A percentile compares a stretch with the other conserved stretches of the same genome.
Conservation (phyloP, 2,329 filamentous ascomycete genomes). For the Lachnellula subtilissima region DNA sequence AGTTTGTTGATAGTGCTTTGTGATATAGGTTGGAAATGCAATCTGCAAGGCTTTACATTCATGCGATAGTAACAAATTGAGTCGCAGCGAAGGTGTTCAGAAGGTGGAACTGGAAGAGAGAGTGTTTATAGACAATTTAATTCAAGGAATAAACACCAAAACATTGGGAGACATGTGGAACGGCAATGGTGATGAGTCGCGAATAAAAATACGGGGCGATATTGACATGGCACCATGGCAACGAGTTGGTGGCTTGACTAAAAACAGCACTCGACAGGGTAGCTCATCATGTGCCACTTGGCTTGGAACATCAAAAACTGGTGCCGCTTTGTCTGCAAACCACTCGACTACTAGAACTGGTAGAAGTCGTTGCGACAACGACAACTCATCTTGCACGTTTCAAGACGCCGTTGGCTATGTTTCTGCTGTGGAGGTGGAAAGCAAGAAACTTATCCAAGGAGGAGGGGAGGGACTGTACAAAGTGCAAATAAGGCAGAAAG, state of each 20-base stretch:
- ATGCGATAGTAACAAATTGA: neutral
- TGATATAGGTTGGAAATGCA: neutral
- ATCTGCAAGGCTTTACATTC: neutral
- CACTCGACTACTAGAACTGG: neutral
- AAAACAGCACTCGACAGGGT: no score
- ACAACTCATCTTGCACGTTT: neutral
- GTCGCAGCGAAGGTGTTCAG: neutral
- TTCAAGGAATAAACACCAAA: no score
- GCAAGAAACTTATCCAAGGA: no score
- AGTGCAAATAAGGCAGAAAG: neutral
- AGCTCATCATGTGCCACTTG: no score
- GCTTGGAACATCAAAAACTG: no score
- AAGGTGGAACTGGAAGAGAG: neutral
- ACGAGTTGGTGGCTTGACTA: neutral
- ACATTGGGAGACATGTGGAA: neutral
- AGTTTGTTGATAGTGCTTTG: neutral
- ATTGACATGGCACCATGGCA: neutral
- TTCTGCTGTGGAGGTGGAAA: neutral
- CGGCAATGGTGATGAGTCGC: neutral
- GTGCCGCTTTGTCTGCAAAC: no score
- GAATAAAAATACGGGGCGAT: neutral
- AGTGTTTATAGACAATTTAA: slow-evolving; percentile 5
- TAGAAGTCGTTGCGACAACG: neutral
- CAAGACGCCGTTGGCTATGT: neutral
- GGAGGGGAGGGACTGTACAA: no score